These are phyloP conservation scores for Sungouiozyma ichnusensis DNA, from an alignment of 805 yeast genomes.

Conservation along the genomic window DNA sequence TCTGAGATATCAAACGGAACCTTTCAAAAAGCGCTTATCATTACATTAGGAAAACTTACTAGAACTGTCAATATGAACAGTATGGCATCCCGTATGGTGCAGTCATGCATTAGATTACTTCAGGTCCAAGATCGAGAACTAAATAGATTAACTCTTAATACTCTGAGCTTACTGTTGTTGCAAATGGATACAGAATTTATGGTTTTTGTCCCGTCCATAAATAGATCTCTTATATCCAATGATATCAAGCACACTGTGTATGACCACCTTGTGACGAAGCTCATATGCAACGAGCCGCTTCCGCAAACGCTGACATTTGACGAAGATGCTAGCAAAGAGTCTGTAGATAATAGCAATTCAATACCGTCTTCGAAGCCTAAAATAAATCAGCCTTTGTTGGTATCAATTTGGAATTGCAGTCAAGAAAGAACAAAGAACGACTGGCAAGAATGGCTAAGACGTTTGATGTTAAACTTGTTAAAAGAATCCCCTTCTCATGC, in stretches of 20 bases:
- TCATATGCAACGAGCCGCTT: constrained; percentile 70
- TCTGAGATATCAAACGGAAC: constrained; percentile 53
- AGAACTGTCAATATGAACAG: constrained; percentile 60
- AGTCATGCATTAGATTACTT: constrained; percentile 65
- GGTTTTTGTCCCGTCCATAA: constrained; percentile 72
- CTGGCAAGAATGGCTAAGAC: constrained; percentile 92
- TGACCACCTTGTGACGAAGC: constrained; percentile 65
- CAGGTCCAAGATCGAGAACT: constrained; percentile 41
- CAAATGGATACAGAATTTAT: constrained; percentile 74
- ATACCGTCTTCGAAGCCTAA: constrained; percentile 53
- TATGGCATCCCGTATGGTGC: constrained; percentile 78
- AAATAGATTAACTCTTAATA: constrained; percentile 53
- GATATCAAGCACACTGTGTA: constrained; percentile 57
- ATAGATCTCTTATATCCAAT: constrained; percentile 46
- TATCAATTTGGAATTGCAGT: constrained; percentile 85
- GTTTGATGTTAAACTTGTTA: constrained; percentile 69
- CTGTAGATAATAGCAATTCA: constrained; percentile 30
- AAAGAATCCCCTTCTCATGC: constrained; percentile 92
- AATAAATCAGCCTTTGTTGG: constrained; percentile 48
- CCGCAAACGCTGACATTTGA: constrained; percentile 62
- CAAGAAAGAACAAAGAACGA: constrained; percentile 83
- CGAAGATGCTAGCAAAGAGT: constrained; percentile 21
- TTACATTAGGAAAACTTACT: constrained; percentile 68
- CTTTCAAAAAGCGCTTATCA: constrained; percentile 61
- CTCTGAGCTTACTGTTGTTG: constrained; percentile 57